Base-by-base conservation (phyloP, 768 basidiomycete genomes). In the Trametes punicea region DNA sequence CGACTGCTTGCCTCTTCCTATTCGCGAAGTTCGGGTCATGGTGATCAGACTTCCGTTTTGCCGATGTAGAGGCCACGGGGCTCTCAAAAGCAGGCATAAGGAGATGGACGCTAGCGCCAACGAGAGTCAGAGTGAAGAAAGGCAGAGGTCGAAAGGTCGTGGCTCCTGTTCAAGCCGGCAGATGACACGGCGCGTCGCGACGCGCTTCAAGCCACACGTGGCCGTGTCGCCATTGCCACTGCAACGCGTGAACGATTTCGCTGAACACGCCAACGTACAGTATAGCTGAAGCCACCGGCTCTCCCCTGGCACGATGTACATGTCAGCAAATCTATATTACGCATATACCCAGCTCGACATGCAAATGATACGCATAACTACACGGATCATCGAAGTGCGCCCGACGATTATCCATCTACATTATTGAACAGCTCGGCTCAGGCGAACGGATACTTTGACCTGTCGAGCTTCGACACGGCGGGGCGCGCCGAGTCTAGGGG, bases 401-500 rank as follows among this genome's bases (percentile, higher is more conserved):
- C 47, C 3, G 36, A 38, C 36, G 15, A 47, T 30, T 4, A 46
- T n/a, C 13, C 11, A 15, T 45, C 16, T 26, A 16, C 45, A 46
- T 15, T 15, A 46, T 15, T 30, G 4, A 16, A 31, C 27, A 13
- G 2, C 26, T 8, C 13, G 13, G 41, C 42, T 67, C 56, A 67
- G 23, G 63, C 56, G 45, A 67, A 70, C 15, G 70, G 69, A 61
- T 65, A 67, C 52, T 65, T 71, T 40, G 70, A 67, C 31, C 65
- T 62, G 49, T 71, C 65, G 1, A 68, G 59, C 51, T 64, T 70
- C 30, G 65, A 69, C 8, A 68, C 59, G 30, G 58, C 26, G 42
- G 60, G 40, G 48, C 53, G 51, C 38, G 59, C 58, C 9, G 63
- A 60, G 21, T n/a, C n/a, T n/a, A n/a, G n/a, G n/a, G n/a, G n/a